Percentiles rank a stretch among this genome's conserved stretches.
Conservation (phyloP, 306 rosid species). For the Fragaria nilgerrensis region DNA sequence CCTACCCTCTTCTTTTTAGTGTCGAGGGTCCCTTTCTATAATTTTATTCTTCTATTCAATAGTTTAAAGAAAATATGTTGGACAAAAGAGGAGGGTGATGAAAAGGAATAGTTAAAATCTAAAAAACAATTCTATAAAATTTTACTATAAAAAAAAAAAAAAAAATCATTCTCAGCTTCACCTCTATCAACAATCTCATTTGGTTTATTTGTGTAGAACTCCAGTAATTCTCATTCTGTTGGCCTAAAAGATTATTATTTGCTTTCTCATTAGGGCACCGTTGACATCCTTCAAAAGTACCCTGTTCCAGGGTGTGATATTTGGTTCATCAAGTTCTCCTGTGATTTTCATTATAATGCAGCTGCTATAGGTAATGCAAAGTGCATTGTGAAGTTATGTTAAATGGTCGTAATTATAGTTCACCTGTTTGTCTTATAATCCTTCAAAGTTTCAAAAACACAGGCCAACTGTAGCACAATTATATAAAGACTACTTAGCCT, state of each 20-base stretch:
- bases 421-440: background rate
- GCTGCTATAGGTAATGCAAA: constrained; percentile 68
- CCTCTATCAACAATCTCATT: background rate
- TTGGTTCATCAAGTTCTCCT: constrained; percentile 97
- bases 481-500: background rate
- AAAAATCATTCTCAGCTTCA: background rate
- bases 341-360: constrained; percentile 76
- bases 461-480: background rate
- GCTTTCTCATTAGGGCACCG: constrained; percentile 58
- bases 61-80: background rate
- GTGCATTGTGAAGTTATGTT: background rate
- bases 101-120: background rate
- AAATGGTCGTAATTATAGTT: background rate
- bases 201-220: background rate
- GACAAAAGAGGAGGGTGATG: background rate
- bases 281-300: constrained; percentile 91
- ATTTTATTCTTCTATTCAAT: background rate
- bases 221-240: constrained; percentile 3
- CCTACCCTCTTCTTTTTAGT: constrained; percentile 15
- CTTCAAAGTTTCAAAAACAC: background rate
- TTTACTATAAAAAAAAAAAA: too few species aligned
- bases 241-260: background rate
- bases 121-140: too few species aligned
- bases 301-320: constrained; percentile 96
- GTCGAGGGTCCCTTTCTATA: background rate